Percentiles rank a stretch among this genome's conserved stretches.
phyloP scores from a whole-genome alignment of 2,329 filamentous ascomycete genomes.

The Colletotrichum filicis region DNA sequence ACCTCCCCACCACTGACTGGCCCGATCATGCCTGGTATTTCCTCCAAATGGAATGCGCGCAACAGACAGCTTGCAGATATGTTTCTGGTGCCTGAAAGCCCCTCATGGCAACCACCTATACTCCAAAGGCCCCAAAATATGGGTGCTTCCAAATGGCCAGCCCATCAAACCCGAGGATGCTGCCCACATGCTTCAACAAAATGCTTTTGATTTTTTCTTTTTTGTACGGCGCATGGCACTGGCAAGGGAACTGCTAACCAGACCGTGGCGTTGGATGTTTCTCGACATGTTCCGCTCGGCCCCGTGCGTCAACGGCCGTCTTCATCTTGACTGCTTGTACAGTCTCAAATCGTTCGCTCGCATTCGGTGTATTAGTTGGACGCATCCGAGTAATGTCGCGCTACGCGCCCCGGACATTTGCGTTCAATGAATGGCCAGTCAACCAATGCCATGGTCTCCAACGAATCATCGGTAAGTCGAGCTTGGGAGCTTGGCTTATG shows the following conservation, averaged over 20 bases:
- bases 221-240: neutral
- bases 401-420: neutral
- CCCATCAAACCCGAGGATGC: constrained; percentile 3
- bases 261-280: constrained; percentile 13
- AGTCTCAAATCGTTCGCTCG: neutral
- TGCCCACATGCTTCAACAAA: neutral
- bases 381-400: neutral
- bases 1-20: constrained; percentile 11
- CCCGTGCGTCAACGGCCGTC: neutral
- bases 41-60: constrained; percentile 27
- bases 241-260: neutral
- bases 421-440: neutral
- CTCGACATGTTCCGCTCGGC: neutral
- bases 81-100: constrained; percentile 21
- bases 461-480: neutral
- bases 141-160: constrained; percentile 14
- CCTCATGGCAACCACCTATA: constrained; percentile 10
- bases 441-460: neutral
- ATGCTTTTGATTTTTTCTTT: constrained; percentile 22
- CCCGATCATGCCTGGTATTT: constrained; percentile 29
- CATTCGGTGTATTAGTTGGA: neutral
- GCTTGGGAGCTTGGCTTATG: too few relatives aligned
- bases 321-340: neutral
- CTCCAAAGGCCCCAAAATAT: constrained; percentile 10
- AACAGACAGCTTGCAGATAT: constrained; percentile 13